Percentiles rank a stretch among this genome's conserved stretches.
phyloP scores from a whole-genome alignment of 2,329 filamentous ascomycete genomes.

The Atkinsonella hypoxylon region DNA sequence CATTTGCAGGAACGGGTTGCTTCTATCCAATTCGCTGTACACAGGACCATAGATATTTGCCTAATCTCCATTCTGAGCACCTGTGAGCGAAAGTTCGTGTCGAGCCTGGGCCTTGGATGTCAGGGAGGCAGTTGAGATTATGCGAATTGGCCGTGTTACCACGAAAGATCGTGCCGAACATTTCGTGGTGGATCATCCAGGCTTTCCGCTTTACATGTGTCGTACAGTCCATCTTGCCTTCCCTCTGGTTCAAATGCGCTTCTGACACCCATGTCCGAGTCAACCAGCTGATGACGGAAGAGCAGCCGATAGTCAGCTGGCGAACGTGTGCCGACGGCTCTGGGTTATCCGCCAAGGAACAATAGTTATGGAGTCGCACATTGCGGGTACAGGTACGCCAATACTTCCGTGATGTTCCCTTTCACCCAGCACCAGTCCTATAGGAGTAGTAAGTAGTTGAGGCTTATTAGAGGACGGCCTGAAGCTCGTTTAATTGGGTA shows the following conservation, averaged over 20 bases:
- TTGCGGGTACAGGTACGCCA: neutral
- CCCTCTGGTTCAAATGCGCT: neutral
- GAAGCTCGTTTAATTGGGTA: neutral
- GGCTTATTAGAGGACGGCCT: neutral
- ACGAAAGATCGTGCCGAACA: neutral
- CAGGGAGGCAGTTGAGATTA: neutral
- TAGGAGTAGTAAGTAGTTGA: neutral
- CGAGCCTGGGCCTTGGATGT: neutral
- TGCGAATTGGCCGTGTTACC: neutral
- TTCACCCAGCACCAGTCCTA: neutral
- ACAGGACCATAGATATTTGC: too few species aligned
- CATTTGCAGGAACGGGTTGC: too few species aligned
- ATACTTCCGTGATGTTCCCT: neutral
- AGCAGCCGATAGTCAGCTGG: neutral
- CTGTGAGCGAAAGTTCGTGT: neutral
- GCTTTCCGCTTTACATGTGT: neutral
- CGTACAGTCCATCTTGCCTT: neutral
- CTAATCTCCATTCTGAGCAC: too few species aligned
- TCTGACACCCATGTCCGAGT: neutral
- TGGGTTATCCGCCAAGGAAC: neutral
- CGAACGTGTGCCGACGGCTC: neutral
- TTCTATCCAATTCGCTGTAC: neutral
- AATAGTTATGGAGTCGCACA: neutral
- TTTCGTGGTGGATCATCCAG: too few species aligned
- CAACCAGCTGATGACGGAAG: neutral